Conservation (phyloP, 2,329 filamentous ascomycete species). For the Fusarium multiceps region DNA sequence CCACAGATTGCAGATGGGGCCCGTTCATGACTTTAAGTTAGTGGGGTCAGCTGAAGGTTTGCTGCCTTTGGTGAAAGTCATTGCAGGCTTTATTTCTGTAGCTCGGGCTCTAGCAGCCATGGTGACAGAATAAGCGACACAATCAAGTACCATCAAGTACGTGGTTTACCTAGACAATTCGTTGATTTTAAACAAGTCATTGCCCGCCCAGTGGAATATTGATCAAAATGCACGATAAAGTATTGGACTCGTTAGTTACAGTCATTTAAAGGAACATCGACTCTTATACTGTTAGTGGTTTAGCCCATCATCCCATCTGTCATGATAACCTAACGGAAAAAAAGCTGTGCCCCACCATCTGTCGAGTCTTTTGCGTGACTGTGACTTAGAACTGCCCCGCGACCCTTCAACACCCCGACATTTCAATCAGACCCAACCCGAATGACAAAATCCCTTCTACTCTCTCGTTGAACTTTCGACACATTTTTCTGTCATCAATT, state of each 20-base stretch:
- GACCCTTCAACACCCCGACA: conserved; percentile 29
- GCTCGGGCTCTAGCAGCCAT: accelerated
- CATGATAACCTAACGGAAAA: conserved; percentile 23
- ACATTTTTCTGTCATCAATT: background rate
- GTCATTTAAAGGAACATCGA: background rate
- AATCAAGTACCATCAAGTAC: background rate
- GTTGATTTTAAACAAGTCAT: background rate
- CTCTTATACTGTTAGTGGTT: background rate
- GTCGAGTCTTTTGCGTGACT: conserved; percentile 31
- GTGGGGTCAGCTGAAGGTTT: conserved; percentile 4
- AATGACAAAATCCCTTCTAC: background rate
- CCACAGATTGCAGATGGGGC: conserved; percentile 13
- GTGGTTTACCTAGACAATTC: background rate
- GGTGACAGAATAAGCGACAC: conserved; percentile 12
- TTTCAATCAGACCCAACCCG: conserved; percentile 1
- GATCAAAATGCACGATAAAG: background rate
- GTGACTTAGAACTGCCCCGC: conserved; percentile 26
- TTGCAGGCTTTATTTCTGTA: conserved; percentile 16
- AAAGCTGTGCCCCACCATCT: conserved; percentile 27
- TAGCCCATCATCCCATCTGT: background rate
- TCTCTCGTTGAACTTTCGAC: background rate
- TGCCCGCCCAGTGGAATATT: background rate
- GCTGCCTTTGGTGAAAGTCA: background rate
- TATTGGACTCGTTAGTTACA: background rate
- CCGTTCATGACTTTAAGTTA: background rate